Conservation (phyloP, 2,329 filamentous ascomycete genomes). For the Venturia effusa region DNA sequence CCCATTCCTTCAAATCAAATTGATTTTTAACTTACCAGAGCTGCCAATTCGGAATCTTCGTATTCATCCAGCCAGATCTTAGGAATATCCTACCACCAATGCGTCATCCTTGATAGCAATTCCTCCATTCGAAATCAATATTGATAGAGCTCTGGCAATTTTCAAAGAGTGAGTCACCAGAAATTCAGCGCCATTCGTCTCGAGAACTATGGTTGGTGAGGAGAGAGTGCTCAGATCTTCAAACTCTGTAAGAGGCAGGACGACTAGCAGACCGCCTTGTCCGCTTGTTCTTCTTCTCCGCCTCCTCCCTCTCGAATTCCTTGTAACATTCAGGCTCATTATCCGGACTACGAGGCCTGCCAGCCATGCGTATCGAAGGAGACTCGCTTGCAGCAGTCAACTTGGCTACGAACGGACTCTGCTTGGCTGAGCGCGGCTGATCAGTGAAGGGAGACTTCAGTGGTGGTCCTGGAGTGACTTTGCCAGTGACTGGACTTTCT, state of each 20-base stretch:
- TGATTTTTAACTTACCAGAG: not conserved
- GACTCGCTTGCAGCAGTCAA: not conserved
- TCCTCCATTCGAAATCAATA: no score
- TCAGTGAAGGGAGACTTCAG: not conserved
- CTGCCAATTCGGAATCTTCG: not conserved
- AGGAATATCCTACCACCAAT: not conserved
- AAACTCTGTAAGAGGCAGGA: not conserved
- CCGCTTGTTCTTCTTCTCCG: not conserved
- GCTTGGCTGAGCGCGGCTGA: not conserved
- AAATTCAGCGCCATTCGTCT: no score
- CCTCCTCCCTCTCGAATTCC: not conserved
- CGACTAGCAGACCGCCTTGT: not conserved
- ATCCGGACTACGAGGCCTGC: not conserved
- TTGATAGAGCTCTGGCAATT: no score
- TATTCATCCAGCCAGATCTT: not conserved
- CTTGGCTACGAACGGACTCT: not conserved
- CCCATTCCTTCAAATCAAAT: not conserved
- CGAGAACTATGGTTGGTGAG: no score
- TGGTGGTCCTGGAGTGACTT: not conserved
- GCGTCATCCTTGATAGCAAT: not conserved
- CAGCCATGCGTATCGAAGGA: not conserved
- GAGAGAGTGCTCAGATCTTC: not conserved
- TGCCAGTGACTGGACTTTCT: not conserved
- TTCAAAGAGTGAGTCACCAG: no score
- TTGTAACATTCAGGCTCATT: not conserved